A percentile compares a stretch with the other conserved stretches of the same genome.
These are phyloP conservation scores for Pichia membranifaciens DNA, from an alignment of 805 yeast genomes.

Conservation along the genomic window DNA sequence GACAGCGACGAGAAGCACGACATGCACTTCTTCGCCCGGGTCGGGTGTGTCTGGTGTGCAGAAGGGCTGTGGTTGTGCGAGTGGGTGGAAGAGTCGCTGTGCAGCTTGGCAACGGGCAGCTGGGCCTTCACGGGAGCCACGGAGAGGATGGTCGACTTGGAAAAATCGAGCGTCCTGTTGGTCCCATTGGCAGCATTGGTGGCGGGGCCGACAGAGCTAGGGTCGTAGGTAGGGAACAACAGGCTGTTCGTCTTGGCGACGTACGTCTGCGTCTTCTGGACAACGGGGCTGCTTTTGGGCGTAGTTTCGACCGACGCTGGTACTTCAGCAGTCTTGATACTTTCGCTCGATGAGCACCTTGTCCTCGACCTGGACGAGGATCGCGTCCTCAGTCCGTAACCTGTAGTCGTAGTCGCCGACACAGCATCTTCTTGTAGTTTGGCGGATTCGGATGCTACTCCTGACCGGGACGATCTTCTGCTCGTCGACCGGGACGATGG, in stretches of 20 bases:
- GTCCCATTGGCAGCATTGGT: no score
- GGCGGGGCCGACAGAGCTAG: no score
- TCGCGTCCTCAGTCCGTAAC: conserved; percentile 1
- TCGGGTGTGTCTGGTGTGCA: conserved; percentile 13
- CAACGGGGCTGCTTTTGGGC: conserved; percentile 2
- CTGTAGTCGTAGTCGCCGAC: conserved; percentile 2
- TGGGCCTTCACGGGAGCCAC: not conserved
- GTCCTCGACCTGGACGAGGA: not conserved
- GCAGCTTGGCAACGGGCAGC: not conserved
- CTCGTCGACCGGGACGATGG: conserved; percentile 5
- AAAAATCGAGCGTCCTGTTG: conserved; percentile 1
- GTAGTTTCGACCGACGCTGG: conserved; percentile 12
- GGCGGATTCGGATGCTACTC: not conserved
- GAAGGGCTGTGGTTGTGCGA: not conserved
- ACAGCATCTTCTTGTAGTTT: not conserved
- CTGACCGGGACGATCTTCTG: conserved; percentile 5
- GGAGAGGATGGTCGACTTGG: not conserved
- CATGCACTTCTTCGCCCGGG: conserved; percentile 55
- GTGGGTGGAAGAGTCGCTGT: not conserved
- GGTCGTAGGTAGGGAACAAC: not conserved
- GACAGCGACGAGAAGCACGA: conserved; percentile 88
- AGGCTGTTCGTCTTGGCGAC: not conserved
- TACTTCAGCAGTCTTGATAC: conserved; percentile 11
- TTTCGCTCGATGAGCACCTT: not conserved
- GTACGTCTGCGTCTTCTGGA: not conserved